Percentiles rank a stretch among this genome's conserved stretches.
phyloP scores from a whole-genome alignment of 2,329 filamentous ascomycete species.

The Arthrinium puccinioides region DNA sequence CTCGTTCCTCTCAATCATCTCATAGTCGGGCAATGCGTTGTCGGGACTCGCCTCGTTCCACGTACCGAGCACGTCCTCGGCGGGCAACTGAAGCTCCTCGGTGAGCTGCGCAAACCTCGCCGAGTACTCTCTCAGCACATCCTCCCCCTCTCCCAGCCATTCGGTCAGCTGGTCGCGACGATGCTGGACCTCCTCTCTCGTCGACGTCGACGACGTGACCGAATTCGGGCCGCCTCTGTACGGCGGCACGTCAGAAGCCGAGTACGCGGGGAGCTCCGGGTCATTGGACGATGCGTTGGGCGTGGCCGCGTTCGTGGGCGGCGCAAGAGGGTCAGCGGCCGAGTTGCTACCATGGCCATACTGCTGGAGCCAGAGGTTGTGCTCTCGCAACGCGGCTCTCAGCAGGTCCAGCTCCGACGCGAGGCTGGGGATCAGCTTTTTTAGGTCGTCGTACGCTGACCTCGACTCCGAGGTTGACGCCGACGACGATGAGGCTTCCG shows the following conservation, averaged over 20 bases:
- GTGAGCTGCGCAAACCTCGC: constrained; percentile 20
- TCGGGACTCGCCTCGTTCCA: constrained; percentile 22
- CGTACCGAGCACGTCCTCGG: constrained; percentile 21
- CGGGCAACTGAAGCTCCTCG: constrained; percentile 15
- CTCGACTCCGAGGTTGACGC: constrained; percentile 9
- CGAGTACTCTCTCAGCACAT: constrained; percentile 22
- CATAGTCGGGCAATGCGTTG: constrained; percentile 21
- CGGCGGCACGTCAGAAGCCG: constrained; percentile 17
- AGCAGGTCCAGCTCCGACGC: constrained; percentile 20
- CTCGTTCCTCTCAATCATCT: constrained; percentile 17
- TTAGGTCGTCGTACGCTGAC: constrained; percentile 19
- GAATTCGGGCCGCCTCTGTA: constrained; percentile 17
- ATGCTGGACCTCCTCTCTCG: constrained; percentile 17
- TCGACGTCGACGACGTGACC: constrained; percentile 13
- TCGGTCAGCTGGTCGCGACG: constrained; percentile 20
- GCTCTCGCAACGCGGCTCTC: constrained; percentile 19
- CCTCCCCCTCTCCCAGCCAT: constrained; percentile 20
- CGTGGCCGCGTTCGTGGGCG: constrained; percentile 2
- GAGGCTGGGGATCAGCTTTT: constrained; percentile 17
- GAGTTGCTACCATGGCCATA: constrained; percentile 13
- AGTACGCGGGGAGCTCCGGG: constrained; percentile 17
- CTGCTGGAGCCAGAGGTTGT: constrained; percentile 21
- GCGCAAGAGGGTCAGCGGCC: constrained; percentile 4
- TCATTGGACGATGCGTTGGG: constrained; percentile 1
- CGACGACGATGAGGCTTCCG: too few species aligned